phyloP scores from a whole-genome alignment of 78 protist species.

The Salpingoeca rosetta region DNA sequence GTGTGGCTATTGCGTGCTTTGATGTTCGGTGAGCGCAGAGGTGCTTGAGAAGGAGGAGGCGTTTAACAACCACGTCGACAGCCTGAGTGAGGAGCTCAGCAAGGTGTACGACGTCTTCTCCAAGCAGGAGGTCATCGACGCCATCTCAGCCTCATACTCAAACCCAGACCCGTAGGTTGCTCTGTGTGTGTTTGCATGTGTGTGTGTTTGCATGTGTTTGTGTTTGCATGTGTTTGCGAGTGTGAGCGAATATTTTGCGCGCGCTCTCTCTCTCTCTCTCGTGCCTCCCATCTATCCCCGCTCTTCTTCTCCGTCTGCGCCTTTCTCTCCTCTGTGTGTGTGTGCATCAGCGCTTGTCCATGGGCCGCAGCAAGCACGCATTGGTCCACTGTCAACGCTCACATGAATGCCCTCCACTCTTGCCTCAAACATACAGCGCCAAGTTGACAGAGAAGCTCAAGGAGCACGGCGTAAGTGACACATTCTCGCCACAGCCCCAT shows the following conservation, averaged over 20 bases:
- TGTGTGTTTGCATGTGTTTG: neutral
- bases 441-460: no score
- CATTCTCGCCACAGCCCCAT: no score
- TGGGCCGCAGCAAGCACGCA: neutral
- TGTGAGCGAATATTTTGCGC: no score
- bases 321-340: no score
- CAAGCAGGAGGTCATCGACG: conserved; percentile 14
- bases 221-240: neutral
- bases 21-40: neutral
- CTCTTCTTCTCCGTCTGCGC: no score
- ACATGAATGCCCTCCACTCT: neutral
- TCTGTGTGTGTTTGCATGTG: neutral
- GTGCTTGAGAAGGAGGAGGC: neutral
- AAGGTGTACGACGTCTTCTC: conserved; percentile 7
- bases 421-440: no score
- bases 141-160: conserved; percentile 24
- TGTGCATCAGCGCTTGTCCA: neutral
- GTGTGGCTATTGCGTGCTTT: neutral
- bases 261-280: no score
- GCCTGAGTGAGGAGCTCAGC: neutral
- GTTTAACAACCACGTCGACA: no score
- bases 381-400: neutral
- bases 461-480: no score
- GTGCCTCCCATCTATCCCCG: no score
- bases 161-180: neutral